Base-by-base conservation (phyloP, 2,329 filamentous ascomycete species). In the Plectosphaerella sp. region DNA sequence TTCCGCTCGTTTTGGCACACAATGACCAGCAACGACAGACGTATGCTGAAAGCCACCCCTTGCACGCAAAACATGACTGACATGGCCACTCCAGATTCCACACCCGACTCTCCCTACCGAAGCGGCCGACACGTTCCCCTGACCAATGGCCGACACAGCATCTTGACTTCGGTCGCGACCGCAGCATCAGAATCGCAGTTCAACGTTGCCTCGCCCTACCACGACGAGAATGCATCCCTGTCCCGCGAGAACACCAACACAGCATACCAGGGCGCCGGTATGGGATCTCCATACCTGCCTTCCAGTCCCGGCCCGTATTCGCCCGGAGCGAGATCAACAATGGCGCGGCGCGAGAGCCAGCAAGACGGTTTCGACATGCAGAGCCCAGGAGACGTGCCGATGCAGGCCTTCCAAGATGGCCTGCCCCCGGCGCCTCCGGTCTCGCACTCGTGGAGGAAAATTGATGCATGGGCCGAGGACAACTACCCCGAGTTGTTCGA, bases 1-100 rank as follows among this genome's bases (percentile, higher is more conserved):
- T 88, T 94, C 72, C 88, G 88, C 72, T 89, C 88, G 57, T 93
- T 99, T 75, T 99, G 94, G 94, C 94, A 97, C 79, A 84, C 88
- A 61, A 94, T 87, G 82, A 87, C 83, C 71, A 87, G 83, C 62
- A 77, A 87, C 74, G 83, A 87, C 68, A 74, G 83, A 72, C 83
- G 83, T 87, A 73, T 66, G 83, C 55, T 54, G 45, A 46, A 48
- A 49, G 28, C 28, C 45, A n/a, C n/a, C 52, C 24, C 28, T 7
- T 33, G 28, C 8, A 10, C 28, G 11, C 50, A 42, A 51, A 33
- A 10, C 28, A 5, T 50, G 42, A 51, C 53, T 59, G 45, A 63
- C 63, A 50, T 58, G 49, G 57, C 37, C 16, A 7, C 18, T 12
- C 52, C 75, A 96, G 94, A 99, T 76, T 96, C 94, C 58, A 87